phyloP scores from a whole-genome alignment of 805 yeast species.

The Candida arabinofermentans region DNA sequence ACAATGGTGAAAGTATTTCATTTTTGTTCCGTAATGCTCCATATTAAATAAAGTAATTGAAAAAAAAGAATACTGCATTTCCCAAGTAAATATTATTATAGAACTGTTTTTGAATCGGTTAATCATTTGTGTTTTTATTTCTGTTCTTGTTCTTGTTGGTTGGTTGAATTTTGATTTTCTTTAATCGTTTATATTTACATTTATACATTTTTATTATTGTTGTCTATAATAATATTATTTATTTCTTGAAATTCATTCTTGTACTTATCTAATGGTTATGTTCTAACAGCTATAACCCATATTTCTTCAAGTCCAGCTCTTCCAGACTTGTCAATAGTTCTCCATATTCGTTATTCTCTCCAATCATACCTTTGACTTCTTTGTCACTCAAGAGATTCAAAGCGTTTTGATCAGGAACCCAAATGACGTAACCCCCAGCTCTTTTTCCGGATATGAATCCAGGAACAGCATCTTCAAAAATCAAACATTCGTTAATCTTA shows the following conservation, averaged over 20 bases:
- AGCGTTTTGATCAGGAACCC: constrained; percentile 90
- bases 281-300: constrained; percentile 32
- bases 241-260: not conserved
- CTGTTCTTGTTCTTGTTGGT: too few relatives aligned
- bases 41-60: constrained; percentile 12
- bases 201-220: too few relatives aligned
- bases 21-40: constrained; percentile 73
- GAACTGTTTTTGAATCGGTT: too few relatives aligned
- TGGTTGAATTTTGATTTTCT: too few relatives aligned
- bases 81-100: too few relatives aligned
- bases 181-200: too few relatives aligned
- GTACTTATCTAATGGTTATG: not conserved
- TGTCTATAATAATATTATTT: not conserved
- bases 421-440: constrained; percentile 82
- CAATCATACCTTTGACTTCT: constrained; percentile 42
- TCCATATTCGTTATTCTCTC: constrained; percentile 42
- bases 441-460: constrained; percentile 84
- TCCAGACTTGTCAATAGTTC: constrained; percentile 48
- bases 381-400: constrained; percentile 47
- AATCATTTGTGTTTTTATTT: too few relatives aligned
- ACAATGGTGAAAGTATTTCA: constrained; percentile 82
- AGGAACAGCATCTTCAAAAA: constrained; percentile 94
- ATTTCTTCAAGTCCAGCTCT: constrained; percentile 48
- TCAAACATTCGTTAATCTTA: constrained; percentile 71
- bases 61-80: not conserved